phyloP scores from a whole-genome alignment of 306 rosid genomes.

The Cicer arietinum region DNA sequence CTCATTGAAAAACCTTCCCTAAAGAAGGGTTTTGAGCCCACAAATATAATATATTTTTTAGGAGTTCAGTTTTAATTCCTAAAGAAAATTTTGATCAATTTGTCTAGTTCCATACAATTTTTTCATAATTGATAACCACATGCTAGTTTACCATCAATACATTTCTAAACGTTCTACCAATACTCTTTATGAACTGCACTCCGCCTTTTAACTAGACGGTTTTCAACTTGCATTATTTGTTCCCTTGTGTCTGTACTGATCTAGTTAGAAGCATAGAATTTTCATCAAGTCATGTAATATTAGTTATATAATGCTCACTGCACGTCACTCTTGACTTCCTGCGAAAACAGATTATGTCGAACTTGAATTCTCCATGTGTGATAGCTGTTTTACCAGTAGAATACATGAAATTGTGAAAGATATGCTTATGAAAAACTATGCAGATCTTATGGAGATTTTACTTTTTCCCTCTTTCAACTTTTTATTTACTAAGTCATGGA shows the following conservation, averaged over 20 bases:
- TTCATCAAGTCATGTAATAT: constrained; percentile 6
- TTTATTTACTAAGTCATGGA: constrained; percentile 41
- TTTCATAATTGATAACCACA: background rate
- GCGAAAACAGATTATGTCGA: constrained; percentile 2
- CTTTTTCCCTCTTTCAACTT: constrained; percentile 17
- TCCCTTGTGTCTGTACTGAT: constrained; percentile 7
- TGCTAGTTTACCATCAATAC: constrained; percentile 6
- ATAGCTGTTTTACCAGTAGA: constrained; percentile 16
- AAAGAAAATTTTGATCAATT: background rate
- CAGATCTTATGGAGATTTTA: constrained; percentile 23
- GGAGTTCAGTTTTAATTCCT: constrained; percentile 33
- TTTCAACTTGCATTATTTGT: background rate
- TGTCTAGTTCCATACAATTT: constrained; percentile 16
- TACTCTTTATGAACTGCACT: constrained; percentile 3
- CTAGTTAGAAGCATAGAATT: constrained; percentile 20
- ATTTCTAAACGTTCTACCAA: constrained; percentile 16
- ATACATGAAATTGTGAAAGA: constrained; percentile 21
- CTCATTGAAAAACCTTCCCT: constrained; percentile 26
- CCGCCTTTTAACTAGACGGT: constrained; percentile 5
- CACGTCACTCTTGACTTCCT: constrained; percentile 29
- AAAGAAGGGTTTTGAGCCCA: constrained; percentile 26
- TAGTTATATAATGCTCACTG: constrained; percentile 27
- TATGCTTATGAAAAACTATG: constrained; percentile 26
- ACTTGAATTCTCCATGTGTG: constrained; percentile 18
- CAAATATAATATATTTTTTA: constrained; percentile 42